Conservation (phyloP, 352 stramenopile species). For the Thraustotheca clavata region DNA sequence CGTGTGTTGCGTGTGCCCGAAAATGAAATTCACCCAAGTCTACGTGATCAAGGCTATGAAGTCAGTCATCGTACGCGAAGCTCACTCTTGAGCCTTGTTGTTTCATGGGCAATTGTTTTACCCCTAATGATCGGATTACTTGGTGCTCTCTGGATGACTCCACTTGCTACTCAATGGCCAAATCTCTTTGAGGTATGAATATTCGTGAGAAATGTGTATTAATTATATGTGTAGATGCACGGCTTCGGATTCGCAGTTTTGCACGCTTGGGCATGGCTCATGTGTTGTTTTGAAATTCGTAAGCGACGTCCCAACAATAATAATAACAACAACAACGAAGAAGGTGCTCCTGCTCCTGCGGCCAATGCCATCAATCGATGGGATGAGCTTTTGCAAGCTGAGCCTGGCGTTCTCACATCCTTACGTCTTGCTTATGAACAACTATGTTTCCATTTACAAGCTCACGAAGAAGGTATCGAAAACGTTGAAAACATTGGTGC, state of each 20-base stretch:
- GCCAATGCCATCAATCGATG: slow-evolving; percentile 20
- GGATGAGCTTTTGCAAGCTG: slow-evolving; percentile 4
- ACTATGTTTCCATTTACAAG: slow-evolving; percentile 15
- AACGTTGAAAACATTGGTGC: slow-evolving; percentile 44
- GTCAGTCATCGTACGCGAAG: slow-evolving; percentile 51
- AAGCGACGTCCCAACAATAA: slow-evolving; percentile 33
- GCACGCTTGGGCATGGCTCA: slow-evolving; percentile 60
- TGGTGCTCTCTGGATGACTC: slow-evolving; percentile 25
- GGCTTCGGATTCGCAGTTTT: slow-evolving; percentile 53
- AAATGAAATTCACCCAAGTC: slow-evolving; percentile 44
- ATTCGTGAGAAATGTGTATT: not conserved
- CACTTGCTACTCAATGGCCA: slow-evolving; percentile 37
- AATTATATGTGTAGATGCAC: slow-evolving; percentile 42
- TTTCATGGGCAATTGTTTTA: slow-evolving; percentile 63
- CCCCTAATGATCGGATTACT: slow-evolving; percentile 64
- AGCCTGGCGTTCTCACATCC: slow-evolving; percentile 3
- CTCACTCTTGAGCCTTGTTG: slow-evolving; percentile 40
- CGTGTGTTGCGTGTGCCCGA: slow-evolving; percentile 49
- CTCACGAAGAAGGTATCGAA: slow-evolving; percentile 23
- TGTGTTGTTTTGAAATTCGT: slow-evolving; percentile 61
- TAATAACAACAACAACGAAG: slow-evolving; percentile 26
- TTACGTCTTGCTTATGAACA: slow-evolving; percentile 13
- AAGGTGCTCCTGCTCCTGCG: slow-evolving; percentile 16
- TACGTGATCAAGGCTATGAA: slow-evolving; percentile 57
- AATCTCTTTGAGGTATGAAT: slow-evolving; percentile 27